Base-by-base conservation (phyloP, 805 yeast species). In the Ogataea trehalophila region DNA sequence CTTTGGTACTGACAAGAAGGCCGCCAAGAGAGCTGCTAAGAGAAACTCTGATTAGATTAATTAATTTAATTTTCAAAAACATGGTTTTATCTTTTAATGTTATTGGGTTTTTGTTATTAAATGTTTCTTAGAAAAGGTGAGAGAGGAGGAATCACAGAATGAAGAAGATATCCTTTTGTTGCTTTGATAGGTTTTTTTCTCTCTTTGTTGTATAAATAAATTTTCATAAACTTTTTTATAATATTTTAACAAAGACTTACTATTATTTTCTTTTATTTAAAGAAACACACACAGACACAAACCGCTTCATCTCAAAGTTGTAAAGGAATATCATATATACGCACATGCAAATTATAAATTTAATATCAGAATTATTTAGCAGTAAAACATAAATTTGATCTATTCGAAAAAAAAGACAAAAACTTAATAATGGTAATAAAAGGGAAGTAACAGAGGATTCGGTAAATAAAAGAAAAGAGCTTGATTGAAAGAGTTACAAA, bases 1-100 rank as follows among this genome's bases (percentile, higher is more conserved):
- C 85, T 90, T 92, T 71, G 99, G 99, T 85, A 94, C 99, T 69
- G 95, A 91, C 71, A 85, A 81, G 75, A 83, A 87, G 76, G 86
- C 84, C 76, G 95, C 96, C 76, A 91, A 90, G 83, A 84, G 79
- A 76, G 81, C 83, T 72, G 92, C 92, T 72, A 86, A 80, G 77
- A 87, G 95, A 85, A 81, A 83, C 76, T 85, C 89, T 74, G 95
- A 87, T 72, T 86, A 86, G 68, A 50, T 53, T 26, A 26, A 26
- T 45, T 45, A 37, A 14, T 44, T 18, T 37, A 37, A 31, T 44
- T 31, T 8, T 16, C 31, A 11, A 26, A 26, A 26, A 26, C 31
- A 26, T 26, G 31, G 31, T 39, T 16, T 36, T 26, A 29, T 31
- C n/a, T 7, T 31, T 40, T 31, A 16, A 26, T 40, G 11, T 40